Base-by-base conservation (phyloP, 495 filamentous ascomycete species). In the Gamarada debralockiae region DNA sequence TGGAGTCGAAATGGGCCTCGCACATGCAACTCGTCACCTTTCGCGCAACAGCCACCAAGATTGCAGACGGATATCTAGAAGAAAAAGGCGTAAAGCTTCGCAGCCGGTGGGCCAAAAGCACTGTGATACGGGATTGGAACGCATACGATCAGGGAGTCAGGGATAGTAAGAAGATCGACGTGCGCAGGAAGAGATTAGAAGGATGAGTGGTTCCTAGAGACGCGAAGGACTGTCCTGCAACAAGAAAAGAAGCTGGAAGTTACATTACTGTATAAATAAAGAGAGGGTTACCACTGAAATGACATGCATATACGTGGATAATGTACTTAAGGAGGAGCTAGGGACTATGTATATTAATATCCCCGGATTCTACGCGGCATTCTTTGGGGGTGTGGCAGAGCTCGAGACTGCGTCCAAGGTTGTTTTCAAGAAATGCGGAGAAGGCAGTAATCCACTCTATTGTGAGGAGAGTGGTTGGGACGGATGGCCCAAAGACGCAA, bases 391-490 rank as follows among this genome's bases (percentile, higher is more conserved):
- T 25, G 38, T 56, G 24, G 34, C 13, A 56, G 39, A 38, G 34
- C 53, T 56, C 24, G 39, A 66, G 44, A n/a, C n/a, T n/a, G 60
- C 60, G 37, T 65, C 66, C 27, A 54, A 68, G 48, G 60, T 57
- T 24, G 61, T 73, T 44, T 72, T 74, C 53, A 55, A 66, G 42
- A 62, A 63, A 45, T 75, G 66, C 41, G 58, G 25, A 18, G 62
- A 69, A 67, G 66, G 65, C 22, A 60, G 55, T 44, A 53, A 61
- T 36, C 66, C 60, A 46, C 58, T 69, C 39, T n/a, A n/a, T n/a
- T n/a, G n/a, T n/a, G n/a, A n/a, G n/a, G n/a, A n/a, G 31, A 34
- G 31, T 34, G 8, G 8, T 12, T 42, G 38, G 8, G 54, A 40
- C 20, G 64, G 62, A 36, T 70, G 57, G 65, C 63, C 53, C 34